These are phyloP conservation scores for Xerocomus minutiporus DNA, from an alignment of 1,284 basidiomycete species.

Conservation along the genomic window DNA sequence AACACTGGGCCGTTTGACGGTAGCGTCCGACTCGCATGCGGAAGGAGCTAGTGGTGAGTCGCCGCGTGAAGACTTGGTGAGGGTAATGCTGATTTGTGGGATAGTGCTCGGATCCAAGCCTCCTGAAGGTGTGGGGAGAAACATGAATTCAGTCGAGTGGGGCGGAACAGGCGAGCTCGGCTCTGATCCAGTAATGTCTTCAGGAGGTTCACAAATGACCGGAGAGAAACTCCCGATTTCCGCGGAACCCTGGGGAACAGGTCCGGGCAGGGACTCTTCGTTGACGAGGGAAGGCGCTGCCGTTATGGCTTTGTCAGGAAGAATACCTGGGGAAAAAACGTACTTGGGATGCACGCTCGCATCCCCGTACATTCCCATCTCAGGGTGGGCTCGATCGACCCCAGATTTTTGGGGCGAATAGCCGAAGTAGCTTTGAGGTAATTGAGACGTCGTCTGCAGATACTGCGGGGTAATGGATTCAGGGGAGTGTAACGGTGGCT, in stretches of 20 bases:
- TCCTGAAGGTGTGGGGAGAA: conserved; percentile 11
- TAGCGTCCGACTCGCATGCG: conserved; percentile 29
- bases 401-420: conserved; percentile 24
- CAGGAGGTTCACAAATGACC: conserved; percentile 30
- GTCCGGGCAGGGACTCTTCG: conserved; percentile 11
- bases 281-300: conserved; percentile 16
- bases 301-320: conserved; percentile 16
- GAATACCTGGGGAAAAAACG: conserved; percentile 16
- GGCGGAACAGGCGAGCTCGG: conserved; percentile 13
- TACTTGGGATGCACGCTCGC: conserved; percentile 14
- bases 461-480: conserved; percentile 22
- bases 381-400: conserved; percentile 25
- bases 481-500: conserved; percentile 12
- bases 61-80: conserved; percentile 29
- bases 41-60: conserved; percentile 26
- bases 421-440: conserved; percentile 26
- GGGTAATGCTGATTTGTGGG: conserved; percentile 30
- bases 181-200: conserved; percentile 23
- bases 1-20: conserved; percentile 28
- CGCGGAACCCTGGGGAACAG: conserved; percentile 20
- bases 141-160: conserved; percentile 12
- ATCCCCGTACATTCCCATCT: conserved; percentile 13
- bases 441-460: conserved; percentile 24
- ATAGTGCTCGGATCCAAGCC: conserved; percentile 18
- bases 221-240: conserved; percentile 26